Base-by-base conservation (phyloP, 805 yeast species). In the Starmerella bacillaris region DNA sequence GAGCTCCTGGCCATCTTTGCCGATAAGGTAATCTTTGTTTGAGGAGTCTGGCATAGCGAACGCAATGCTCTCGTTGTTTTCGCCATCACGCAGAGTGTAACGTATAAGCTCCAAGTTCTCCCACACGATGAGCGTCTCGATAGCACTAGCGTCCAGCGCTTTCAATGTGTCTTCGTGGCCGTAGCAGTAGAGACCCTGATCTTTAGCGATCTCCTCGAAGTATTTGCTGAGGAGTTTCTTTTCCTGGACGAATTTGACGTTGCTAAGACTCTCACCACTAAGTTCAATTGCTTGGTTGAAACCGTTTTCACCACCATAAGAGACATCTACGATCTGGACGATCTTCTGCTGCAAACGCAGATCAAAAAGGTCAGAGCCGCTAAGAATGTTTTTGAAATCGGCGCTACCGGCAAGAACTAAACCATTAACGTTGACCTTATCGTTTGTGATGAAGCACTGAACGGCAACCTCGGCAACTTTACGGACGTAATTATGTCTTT, bases 291-390 rank as follows among this genome's bases (percentile, higher is more conserved):
- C 99, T 66, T 89, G 99, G 64, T 89, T 89, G 67, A 89, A 89
- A 31, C 99, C 99, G 57, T 89, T 89, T 62, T 89, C 98, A 56
- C 99, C 98, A 60, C 99, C 99, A 54, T 89, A 89, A 3, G 96
- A 84, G 38, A 89, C 78, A 65, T 89, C 99, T 37, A 92, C 98
- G 55, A 84, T 70, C 59, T 83, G 80, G 42, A 89, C 69, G 51
- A 89, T 74, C 60, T 83, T 84, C 34, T 78, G 75, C 48, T 69
- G 79, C 53, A 89, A 68, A 64, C 99, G 80, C 48, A 62, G 64
- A 59, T 89, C 99, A 56, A 89, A 86, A 64, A 89, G 61, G 56
- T 89, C 99, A 29, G 94, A 80, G 58, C 74, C 80, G 39, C 79
- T 71, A 57, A 89, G 70, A 61, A 86, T 98, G 43, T 75, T 89